Percentiles rank a stretch among this genome's conserved stretches.
These are phyloP conservation scores for Penicillium olsonii DNA, from an alignment of 2,329 filamentous ascomycete species.

Conservation along the genomic window DNA sequence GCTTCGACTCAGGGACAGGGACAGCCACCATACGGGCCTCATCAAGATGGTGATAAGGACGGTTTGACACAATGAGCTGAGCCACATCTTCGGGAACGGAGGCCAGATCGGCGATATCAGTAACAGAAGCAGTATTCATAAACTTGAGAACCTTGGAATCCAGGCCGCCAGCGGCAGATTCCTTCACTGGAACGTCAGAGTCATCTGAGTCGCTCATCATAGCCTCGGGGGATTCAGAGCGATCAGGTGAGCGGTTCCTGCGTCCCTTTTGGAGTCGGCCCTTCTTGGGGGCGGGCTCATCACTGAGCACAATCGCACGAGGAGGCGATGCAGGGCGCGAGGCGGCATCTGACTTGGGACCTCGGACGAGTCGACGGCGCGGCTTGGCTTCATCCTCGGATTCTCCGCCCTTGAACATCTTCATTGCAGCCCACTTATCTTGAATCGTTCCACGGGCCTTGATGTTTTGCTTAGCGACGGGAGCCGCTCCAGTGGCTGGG, in stretches of 20 bases:
- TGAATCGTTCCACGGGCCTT: slow-evolving; percentile 59
- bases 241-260: slow-evolving; percentile 34
- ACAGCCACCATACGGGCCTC: slow-evolving; percentile 67
- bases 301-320: slow-evolving; percentile 16
- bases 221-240: slow-evolving; percentile 37
- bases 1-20: slow-evolving; percentile 39
- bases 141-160: slow-evolving; percentile 69
- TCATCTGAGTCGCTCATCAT: slow-evolving; percentile 48
- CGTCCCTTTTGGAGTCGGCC: slow-evolving; percentile 54
- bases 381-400: slow-evolving; percentile 32
- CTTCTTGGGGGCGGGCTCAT: slow-evolving; percentile 28
- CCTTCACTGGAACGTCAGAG: slow-evolving; percentile 42
- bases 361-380: slow-evolving; percentile 42
- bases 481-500: slow-evolving; percentile 15
- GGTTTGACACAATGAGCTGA: slow-evolving; percentile 67
- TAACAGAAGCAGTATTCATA: slow-evolving; percentile 75
- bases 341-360: slow-evolving; percentile 27
- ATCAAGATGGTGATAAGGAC: slow-evolving; percentile 70
- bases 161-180: slow-evolving; percentile 46
- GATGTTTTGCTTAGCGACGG: slow-evolving; percentile 53
- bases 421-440: slow-evolving; percentile 58
- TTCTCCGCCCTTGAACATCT: slow-evolving; percentile 27
- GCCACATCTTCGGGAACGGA: slow-evolving; percentile 71
- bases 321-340: slow-evolving; percentile 30
- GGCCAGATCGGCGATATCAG: slow-evolving; percentile 80